These are phyloP conservation scores for Atkinsonella hypoxylon DNA, from an alignment of 2,329 filamentous ascomycete genomes.

Conservation along the genomic window DNA sequence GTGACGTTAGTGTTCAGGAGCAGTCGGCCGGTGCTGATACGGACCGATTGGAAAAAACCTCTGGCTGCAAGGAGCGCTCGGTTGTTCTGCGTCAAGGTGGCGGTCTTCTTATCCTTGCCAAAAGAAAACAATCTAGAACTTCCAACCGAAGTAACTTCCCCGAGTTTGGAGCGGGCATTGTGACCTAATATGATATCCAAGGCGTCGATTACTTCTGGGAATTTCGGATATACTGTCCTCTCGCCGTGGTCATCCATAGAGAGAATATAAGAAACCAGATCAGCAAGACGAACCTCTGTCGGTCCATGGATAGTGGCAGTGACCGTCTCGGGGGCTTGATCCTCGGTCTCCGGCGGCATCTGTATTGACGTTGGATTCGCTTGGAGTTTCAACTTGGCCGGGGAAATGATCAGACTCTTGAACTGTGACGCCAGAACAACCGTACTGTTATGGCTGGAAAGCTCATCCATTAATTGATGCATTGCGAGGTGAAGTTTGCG, in stretches of 20 bases:
- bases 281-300: slow-evolving; percentile 23
- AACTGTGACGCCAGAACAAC: slow-evolving; percentile 34
- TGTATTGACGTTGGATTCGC: slow-evolving; percentile 22
- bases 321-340: slow-evolving; percentile 21
- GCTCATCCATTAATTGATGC: slow-evolving; percentile 21
- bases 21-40: slow-evolving; percentile 39
- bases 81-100: slow-evolving; percentile 15
- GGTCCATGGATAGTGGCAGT: slow-evolving; percentile 31
- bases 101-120: slow-evolving; percentile 15
- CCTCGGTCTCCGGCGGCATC: slow-evolving; percentile 21
- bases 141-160: slow-evolving; percentile 29
- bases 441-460: slow-evolving; percentile 20
- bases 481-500: slow-evolving; percentile 33
- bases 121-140: slow-evolving; percentile 37
- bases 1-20: slow-evolving; percentile 45
- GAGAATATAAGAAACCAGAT: slow-evolving; percentile 31
- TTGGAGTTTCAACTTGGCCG: slow-evolving; percentile 23
- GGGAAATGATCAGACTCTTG: slow-evolving; percentile 35
- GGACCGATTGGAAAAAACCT: slow-evolving; percentile 44
- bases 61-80: slow-evolving; percentile 30
- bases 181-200: slow-evolving; percentile 41
- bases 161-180: slow-evolving; percentile 23
- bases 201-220: slow-evolving; percentile 34
- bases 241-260: slow-evolving; percentile 27
- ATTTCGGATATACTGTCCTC: slow-evolving; percentile 34